phyloP scores from a whole-genome alignment of 495 filamentous ascomycete genomes.

The Astrocystis sublimbata region DNA sequence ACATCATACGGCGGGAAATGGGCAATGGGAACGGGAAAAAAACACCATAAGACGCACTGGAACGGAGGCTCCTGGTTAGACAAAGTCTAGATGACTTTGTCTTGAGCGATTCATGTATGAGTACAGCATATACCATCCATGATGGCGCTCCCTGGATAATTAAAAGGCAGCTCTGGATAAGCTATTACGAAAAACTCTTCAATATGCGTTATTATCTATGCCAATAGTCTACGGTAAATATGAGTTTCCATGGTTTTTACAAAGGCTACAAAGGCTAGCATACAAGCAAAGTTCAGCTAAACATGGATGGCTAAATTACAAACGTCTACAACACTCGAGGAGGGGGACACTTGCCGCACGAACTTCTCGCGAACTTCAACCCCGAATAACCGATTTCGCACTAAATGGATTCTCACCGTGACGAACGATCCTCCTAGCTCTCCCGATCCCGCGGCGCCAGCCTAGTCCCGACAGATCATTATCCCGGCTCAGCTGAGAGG shows the following conservation, averaged over 20 bases:
- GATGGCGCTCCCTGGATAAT: background rate
- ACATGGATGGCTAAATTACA: background rate
- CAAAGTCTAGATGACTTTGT: conserved; percentile 12
- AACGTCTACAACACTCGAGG: too few relatives aligned
- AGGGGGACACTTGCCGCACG: background rate
- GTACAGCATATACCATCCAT: conserved; percentile 2
- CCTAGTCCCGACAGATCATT: background rate
- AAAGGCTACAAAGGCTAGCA: background rate
- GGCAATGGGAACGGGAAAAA: too few relatives aligned
- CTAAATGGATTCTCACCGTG: background rate
- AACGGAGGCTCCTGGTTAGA: conserved; percentile 13
- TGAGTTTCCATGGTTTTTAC: too few relatives aligned
- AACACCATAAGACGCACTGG: background rate
- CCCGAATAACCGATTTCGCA: background rate
- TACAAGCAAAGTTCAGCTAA: background rate
- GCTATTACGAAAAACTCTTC: too few relatives aligned
- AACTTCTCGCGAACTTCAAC: background rate
- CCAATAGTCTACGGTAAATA: too few relatives aligned
- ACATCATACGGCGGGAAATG: background rate
- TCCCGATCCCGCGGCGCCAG: background rate
- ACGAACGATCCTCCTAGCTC: background rate
- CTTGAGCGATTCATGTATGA: background rate
- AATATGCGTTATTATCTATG: background rate
- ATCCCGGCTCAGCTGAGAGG: conserved; percentile 18
- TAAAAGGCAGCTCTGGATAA: background rate